Percentiles rank a stretch among this genome's conserved stretches.
phyloP scores from a whole-genome alignment of 2,329 filamentous ascomycete species.

The Claviceps pusilla region DNA sequence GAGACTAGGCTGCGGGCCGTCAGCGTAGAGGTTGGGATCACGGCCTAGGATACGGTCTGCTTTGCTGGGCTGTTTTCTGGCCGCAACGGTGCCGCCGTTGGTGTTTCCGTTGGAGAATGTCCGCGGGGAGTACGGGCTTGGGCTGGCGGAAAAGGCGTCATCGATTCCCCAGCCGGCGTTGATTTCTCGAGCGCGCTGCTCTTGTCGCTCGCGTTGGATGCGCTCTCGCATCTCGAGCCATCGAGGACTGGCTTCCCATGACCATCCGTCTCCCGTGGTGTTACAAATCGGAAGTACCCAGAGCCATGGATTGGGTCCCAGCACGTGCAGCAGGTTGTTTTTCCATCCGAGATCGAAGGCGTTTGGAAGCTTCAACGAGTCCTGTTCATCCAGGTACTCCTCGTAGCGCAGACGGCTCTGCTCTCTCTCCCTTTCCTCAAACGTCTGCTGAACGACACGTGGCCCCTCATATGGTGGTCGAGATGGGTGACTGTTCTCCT shows the following conservation, averaged over 20 bases:
- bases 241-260: slow-evolving; percentile 70
- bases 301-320: slow-evolving; percentile 56
- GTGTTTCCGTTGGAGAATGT: not conserved
- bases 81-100: slow-evolving; percentile 7
- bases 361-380: slow-evolving; percentile 75
- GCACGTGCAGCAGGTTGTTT: slow-evolving; percentile 65
- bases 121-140: not conserved
- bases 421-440: slow-evolving; percentile 39
- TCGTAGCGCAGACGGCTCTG: slow-evolving; percentile 42
- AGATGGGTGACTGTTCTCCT: slow-evolving; percentile 3
- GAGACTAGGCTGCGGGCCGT: slow-evolving; percentile 26
- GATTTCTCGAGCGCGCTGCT: slow-evolving; percentile 48
- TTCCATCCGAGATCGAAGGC: slow-evolving; percentile 84
- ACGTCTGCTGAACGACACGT: slow-evolving; percentile 32
- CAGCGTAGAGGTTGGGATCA: slow-evolving; percentile 39
- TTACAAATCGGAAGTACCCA: slow-evolving; percentile 75
- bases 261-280: slow-evolving; percentile 84
- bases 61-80: slow-evolving; percentile 33
- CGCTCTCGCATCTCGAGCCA: slow-evolving; percentile 61
- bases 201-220: slow-evolving; percentile 40
- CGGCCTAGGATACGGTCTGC: slow-evolving; percentile 44
- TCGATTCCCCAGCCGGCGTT: slow-evolving; percentile 50
- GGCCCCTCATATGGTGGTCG: slow-evolving; percentile 15
- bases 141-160: not conserved
- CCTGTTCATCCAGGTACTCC: slow-evolving; percentile 76